A percentile compares a stretch with the other conserved stretches of the same genome.
These are phyloP conservation scores for Mortierella polycephala DNA, from an alignment of 371 early-diverging fungal genomes.

Conservation along the genomic window DNA sequence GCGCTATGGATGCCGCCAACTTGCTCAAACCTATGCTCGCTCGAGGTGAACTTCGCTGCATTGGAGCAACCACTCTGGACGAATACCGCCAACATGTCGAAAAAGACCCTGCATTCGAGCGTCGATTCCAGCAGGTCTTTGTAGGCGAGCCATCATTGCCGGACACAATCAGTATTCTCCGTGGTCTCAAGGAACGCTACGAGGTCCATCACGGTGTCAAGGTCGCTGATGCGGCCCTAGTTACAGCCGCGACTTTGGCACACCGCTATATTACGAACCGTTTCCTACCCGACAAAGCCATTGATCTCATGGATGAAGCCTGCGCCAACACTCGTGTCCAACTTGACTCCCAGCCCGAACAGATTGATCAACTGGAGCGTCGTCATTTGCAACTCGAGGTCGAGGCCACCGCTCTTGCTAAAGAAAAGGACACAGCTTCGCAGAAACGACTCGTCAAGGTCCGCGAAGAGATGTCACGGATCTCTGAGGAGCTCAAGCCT, in stretches of 20 bases:
- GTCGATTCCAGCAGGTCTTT: constrained; percentile 88
- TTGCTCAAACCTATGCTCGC: constrained; percentile 92
- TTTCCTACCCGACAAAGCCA: constrained; percentile 85
- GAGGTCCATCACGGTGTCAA: constrained; percentile 91
- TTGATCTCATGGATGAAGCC: constrained; percentile 94
- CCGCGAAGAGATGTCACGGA: constrained; percentile 82
- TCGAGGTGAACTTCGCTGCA: constrained; percentile 85
- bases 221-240: constrained; percentile 83
- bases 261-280: constrained; percentile 85
- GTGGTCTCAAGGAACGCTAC: constrained; percentile 87
- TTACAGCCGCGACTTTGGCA: constrained; percentile 81
- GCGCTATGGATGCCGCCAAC: constrained; percentile 95
- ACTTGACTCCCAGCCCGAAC: constrained; percentile 95
- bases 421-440: constrained; percentile 89
- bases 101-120: constrained; percentile 91
- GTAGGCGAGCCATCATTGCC: constrained; percentile 85
- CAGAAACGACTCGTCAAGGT: constrained; percentile 84
- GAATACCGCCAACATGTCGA: constrained; percentile 86
- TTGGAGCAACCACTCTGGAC: constrained; percentile 91
- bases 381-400: constrained; percentile 92
- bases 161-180: constrained; percentile 87
- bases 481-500: constrained; percentile 90
- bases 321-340: constrained; percentile 95
- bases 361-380: constrained; percentile 93
- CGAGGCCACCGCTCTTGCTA: constrained; percentile 91